A percentile compares a stretch with the other conserved stretches of the same genome.
phyloP scores from a whole-genome alignment of 805 yeast species.

The Myxozyma nipponensis region DNA sequence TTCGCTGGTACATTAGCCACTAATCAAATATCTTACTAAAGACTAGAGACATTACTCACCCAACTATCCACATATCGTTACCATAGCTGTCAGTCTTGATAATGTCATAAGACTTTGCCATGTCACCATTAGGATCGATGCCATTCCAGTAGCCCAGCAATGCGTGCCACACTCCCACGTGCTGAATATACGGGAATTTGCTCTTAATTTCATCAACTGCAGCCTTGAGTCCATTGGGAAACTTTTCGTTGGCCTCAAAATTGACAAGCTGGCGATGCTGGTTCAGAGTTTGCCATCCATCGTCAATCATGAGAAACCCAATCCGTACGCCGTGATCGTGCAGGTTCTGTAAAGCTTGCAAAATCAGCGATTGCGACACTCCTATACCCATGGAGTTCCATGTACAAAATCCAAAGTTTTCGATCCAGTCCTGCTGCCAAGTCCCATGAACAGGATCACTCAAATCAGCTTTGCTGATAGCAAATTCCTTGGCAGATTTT shows the following conservation, averaged over 20 bases:
- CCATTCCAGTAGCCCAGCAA: slow-evolving; percentile 37
- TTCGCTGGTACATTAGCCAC: slow-evolving; percentile 6
- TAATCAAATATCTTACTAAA: background rate
- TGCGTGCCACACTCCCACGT: slow-evolving; percentile 38
- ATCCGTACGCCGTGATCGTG: slow-evolving; percentile 28
- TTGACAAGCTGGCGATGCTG: slow-evolving; percentile 28
- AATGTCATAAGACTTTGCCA: slow-evolving; percentile 27
- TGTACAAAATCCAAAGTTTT: slow-evolving; percentile 35
- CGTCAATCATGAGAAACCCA: slow-evolving; percentile 33
- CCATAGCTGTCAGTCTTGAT: slow-evolving; percentile 11
- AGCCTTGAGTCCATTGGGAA: slow-evolving; percentile 34
- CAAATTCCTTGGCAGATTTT: too few species aligned
- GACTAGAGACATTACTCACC: background rate
- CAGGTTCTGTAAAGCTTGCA: slow-evolving; percentile 30
- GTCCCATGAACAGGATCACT: slow-evolving; percentile 15
- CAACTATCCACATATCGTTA: slow-evolving; percentile 13
- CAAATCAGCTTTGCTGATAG: background rate
- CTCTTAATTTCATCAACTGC: slow-evolving; percentile 28
- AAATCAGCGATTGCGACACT: slow-evolving; percentile 28
- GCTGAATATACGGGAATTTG: slow-evolving; percentile 30
- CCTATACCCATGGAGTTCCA: slow-evolving; percentile 35
- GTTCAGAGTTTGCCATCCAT: slow-evolving; percentile 35
- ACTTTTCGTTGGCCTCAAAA: slow-evolving; percentile 31
- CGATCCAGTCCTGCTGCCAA: slow-evolving; percentile 32
- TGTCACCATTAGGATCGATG: slow-evolving; percentile 27